phyloP scores from a whole-genome alignment of 2,329 filamentous ascomycete genomes.

The Magnaporthiopsis incrustans region DNA sequence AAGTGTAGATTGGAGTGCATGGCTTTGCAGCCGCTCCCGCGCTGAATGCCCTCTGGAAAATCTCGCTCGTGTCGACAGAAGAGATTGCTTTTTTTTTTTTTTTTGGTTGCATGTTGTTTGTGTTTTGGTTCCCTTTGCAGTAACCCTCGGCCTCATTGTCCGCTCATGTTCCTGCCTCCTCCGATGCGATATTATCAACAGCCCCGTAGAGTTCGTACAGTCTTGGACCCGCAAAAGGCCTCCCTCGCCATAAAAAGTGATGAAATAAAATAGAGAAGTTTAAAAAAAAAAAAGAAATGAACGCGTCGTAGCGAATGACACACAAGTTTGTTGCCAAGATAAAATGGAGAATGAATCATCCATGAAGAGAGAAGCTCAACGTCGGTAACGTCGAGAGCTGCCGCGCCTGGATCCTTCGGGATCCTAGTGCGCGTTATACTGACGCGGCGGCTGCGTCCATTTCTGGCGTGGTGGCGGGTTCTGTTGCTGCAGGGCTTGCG shows the following conservation, averaged over 20 bases:
- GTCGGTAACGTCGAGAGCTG: neutral
- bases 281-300: neutral
- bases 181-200: neutral
- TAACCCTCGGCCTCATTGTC: neutral
- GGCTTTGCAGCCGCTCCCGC: neutral
- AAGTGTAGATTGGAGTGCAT: neutral
- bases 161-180: neutral
- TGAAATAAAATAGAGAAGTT: neutral
- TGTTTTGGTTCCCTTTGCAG: neutral
- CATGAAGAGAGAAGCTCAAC: neutral
- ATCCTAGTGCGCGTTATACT: neutral
- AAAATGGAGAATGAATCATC: neutral
- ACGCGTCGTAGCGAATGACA: neutral
- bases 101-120: neutral
- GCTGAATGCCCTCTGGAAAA: neutral
- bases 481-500: neutral
- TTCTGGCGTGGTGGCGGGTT: neutral
- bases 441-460: neutral
- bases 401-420: too few species aligned
- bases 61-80: constrained; percentile 1
- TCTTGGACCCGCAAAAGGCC: neutral
- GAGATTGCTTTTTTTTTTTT: neutral
- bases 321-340: neutral
- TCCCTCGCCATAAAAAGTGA: too few species aligned
- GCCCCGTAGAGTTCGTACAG: neutral